These are phyloP conservation scores for Aphanocladium album DNA, from an alignment of 2,329 filamentous ascomycete species.

Conservation along the genomic window DNA sequence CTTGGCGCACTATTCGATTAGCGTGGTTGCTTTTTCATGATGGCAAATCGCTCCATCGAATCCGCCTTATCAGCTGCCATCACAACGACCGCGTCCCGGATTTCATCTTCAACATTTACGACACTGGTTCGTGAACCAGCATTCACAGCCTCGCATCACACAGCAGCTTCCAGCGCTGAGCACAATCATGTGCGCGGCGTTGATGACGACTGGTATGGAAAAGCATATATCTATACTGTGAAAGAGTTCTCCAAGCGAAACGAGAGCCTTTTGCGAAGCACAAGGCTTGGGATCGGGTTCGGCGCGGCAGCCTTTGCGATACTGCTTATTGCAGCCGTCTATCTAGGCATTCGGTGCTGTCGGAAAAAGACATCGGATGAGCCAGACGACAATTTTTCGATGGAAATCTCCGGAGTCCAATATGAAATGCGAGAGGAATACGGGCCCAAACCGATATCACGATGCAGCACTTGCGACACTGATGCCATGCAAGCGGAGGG, in stretches of 20 bases:
- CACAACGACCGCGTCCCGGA: neutral
- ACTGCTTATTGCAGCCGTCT: slow-evolving; percentile 4
- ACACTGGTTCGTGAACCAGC: neutral
- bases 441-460: slow-evolving; percentile 7
- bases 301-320: slow-evolving; percentile 10
- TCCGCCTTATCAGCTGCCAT: neutral
- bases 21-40: neutral
- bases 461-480: slow-evolving; percentile 5
- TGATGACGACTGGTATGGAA: slow-evolving; percentile 29
- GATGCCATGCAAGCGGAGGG: neutral
- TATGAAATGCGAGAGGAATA: slow-evolving; percentile 9
- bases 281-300: slow-evolving; percentile 29
- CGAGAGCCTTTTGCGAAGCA: slow-evolving; percentile 23
- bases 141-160: neutral
- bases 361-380: slow-evolving; percentile 2
- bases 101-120: neutral
- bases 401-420: slow-evolving; percentile 10
- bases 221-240: slow-evolving; percentile 26
- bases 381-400: neutral
- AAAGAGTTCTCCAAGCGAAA: slow-evolving; percentile 16
- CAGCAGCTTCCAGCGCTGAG: slow-evolving; percentile 24
- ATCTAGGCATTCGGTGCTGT: slow-evolving; percentile 6
- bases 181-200: slow-evolving; percentile 33
- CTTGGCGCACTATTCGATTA: neutral
- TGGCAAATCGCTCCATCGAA: neutral